A percentile compares a stretch with the other conserved stretches of the same genome.
phyloP scores from a whole-genome alignment of 306 rosid species.

The Castanospermum australe region DNA sequence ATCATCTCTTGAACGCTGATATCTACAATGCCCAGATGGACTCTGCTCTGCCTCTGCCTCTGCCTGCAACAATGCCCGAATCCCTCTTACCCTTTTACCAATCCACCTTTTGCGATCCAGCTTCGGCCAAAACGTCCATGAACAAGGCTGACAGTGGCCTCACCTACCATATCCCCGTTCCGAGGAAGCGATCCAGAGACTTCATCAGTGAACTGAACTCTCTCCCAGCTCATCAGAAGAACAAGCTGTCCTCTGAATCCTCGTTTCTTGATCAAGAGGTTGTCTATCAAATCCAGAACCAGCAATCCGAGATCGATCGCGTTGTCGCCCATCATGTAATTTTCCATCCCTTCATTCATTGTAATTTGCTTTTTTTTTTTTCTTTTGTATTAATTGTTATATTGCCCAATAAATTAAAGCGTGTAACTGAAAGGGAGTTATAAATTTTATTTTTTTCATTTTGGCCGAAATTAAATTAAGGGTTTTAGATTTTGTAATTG shows the following conservation, averaged over 20 bases:
- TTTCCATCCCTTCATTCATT: neutral
- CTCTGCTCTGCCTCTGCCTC: conserved; percentile 32
- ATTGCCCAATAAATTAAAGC: no score
- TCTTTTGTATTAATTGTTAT: no score
- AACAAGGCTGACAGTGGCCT: conserved; percentile 70
- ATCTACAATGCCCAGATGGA: conserved; percentile 39
- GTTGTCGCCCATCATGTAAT: conserved; percentile 40
- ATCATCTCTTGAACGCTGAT: conserved; percentile 9
- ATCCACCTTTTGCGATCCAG: conserved; percentile 41
- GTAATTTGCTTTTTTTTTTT: neutral
- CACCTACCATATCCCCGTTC: conserved; percentile 42
- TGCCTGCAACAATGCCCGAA: conserved; percentile 41
- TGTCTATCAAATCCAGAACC: conserved; percentile 35
- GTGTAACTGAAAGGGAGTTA: conserved; percentile 1
- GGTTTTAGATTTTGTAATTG: conserved; percentile 4
- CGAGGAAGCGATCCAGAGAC: conserved; percentile 41
- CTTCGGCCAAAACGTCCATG: conserved; percentile 26
- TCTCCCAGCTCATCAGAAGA: conserved; percentile 35
- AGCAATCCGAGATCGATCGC: conserved; percentile 31
- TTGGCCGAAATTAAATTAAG: neutral
- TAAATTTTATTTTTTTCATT: conserved; percentile 23
- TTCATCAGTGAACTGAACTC: conserved; percentile 30
- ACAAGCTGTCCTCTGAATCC: conserved; percentile 13
- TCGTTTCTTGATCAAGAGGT: conserved; percentile 18
- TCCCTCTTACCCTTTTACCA: conserved; percentile 36